phyloP scores from a whole-genome alignment of 345 rosid species.

The Aegle marmelos region DNA sequence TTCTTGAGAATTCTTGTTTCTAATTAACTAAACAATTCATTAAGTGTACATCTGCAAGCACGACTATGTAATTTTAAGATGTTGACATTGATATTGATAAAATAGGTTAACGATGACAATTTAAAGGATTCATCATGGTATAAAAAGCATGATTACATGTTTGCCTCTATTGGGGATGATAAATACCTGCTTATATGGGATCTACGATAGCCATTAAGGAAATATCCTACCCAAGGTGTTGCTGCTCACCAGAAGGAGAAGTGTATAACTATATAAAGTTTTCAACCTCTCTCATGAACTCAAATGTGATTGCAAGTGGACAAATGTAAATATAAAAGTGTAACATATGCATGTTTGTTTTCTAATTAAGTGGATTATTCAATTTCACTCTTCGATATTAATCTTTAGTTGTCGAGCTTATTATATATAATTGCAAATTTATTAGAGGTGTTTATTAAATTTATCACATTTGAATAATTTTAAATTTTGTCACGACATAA shows the following conservation, averaged over 20 bases:
- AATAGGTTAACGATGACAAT: constrained; percentile 89
- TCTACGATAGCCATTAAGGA: constrained; percentile 59
- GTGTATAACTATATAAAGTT: neutral
- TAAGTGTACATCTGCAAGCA: neutral
- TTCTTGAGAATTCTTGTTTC: neutral
- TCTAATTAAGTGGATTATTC: too few species aligned
- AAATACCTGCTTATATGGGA: constrained; percentile 92
- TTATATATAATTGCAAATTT: too few species aligned
- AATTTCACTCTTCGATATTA: too few species aligned
- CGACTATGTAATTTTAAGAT: neutral
- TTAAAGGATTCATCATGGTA: constrained; percentile 99
- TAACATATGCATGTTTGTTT: too few species aligned
- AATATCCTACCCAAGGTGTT: constrained; percentile 76
- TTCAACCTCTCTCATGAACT: neutral
- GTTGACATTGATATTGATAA: constrained; percentile 1
- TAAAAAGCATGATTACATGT: constrained; percentile 83
- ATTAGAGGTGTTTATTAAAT: too few species aligned
- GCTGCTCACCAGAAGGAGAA: constrained; percentile 97
- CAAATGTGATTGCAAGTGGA: neutral
- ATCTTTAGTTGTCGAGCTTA: too few species aligned
- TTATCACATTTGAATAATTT: too few species aligned
- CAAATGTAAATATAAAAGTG: too few species aligned
- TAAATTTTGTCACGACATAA: too few species aligned
- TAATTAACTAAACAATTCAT: neutral
- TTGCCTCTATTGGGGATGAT: constrained; percentile 98